Conservation (phyloP, 2,329 filamentous ascomycete species). For the Verruconis gallopava region DNA sequence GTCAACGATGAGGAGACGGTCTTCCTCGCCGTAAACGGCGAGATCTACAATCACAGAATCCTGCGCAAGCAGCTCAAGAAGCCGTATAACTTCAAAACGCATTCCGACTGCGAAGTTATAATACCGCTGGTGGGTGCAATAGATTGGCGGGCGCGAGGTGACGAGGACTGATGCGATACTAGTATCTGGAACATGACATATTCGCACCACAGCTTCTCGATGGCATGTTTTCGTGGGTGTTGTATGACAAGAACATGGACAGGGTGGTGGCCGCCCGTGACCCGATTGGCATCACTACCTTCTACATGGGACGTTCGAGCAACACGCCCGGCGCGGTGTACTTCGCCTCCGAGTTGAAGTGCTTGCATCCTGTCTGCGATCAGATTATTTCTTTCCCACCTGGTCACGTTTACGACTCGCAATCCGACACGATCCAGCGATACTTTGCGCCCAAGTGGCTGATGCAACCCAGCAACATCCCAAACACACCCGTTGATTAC, state of each 20-base stretch:
- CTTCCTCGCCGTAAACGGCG: slow-evolving; percentile 92
- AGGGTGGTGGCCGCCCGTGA: slow-evolving; percentile 88
- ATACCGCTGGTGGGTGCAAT: slow-evolving; percentile 67
- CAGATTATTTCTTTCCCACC: slow-evolving; percentile 89
- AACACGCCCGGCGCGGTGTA: slow-evolving; percentile 73
- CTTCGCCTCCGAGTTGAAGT: slow-evolving; percentile 97
- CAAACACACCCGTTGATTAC: slow-evolving; percentile 68
- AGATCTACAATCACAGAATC: slow-evolving; percentile 98
- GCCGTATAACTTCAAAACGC: slow-evolving; percentile 93
- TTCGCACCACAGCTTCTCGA: slow-evolving; percentile 90
- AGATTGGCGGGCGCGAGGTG: background rate
- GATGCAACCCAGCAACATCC: slow-evolving; percentile 69
- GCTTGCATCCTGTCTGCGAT: slow-evolving; percentile 84
- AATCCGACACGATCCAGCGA: slow-evolving; percentile 68
- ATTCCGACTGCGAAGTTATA: slow-evolving; percentile 97
- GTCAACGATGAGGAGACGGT: slow-evolving; percentile 83
- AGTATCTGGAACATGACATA: slow-evolving; percentile 87
- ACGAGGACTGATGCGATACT: slow-evolving; percentile 14
- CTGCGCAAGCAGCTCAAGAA: slow-evolving; percentile 76
- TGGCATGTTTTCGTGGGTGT: slow-evolving; percentile 98
- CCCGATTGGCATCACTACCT: slow-evolving; percentile 91
- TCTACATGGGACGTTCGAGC: slow-evolving; percentile 87
- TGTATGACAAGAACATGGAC: slow-evolving; percentile 92
- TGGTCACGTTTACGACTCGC: slow-evolving; percentile 91
- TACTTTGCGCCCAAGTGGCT: slow-evolving; percentile 87